Percentiles rank a stretch among this genome's conserved stretches.
These are phyloP conservation scores for Sungouiozyma intestinalis DNA, from an alignment of 805 yeast genomes.

Conservation along the genomic window DNA sequence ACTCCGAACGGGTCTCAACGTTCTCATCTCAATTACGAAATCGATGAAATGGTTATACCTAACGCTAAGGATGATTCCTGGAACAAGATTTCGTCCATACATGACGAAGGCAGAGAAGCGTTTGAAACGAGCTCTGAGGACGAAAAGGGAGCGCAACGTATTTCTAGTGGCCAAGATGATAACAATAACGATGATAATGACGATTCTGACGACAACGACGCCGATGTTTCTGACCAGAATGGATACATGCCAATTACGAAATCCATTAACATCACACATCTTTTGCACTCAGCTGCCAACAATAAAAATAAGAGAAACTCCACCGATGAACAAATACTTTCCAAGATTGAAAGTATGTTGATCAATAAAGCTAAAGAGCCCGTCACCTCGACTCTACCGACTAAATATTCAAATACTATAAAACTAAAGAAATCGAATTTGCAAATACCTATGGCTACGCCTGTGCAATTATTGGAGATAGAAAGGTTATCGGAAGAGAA, in stretches of 20 bases:
- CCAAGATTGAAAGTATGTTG: constrained; percentile 17
- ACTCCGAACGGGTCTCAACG: background rate
- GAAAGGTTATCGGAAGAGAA: constrained; percentile 49
- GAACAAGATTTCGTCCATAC: constrained; percentile 31
- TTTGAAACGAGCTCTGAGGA: constrained; percentile 5
- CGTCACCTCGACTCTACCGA: background rate
- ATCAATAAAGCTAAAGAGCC: constrained; percentile 11
- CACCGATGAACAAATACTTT: constrained; percentile 7
- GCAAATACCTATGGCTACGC: constrained; percentile 51
- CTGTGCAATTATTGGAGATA: constrained; percentile 69
- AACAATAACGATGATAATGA: constrained; percentile 8
- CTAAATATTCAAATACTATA: constrained; percentile 3
- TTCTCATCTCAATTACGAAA: constrained; percentile 39
- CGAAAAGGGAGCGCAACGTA: constrained; percentile 2
- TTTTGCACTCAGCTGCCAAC: constrained; percentile 21
- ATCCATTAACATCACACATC: constrained; percentile 29
- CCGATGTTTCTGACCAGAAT: constrained; percentile 13
- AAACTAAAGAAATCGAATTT: constrained; percentile 15
- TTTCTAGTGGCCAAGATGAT: constrained; percentile 2
- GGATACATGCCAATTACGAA: constrained; percentile 25
- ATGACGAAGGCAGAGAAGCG: background rate
- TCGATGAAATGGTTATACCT: constrained; percentile 65
- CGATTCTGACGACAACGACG: constrained; percentile 16
- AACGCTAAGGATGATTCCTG: constrained; percentile 39
- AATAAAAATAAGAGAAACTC: constrained; percentile 8